Evolutionary conservation across 148 eudicot species (phyloP).

Genomic region (Persicaria tinctoria): DNA sequence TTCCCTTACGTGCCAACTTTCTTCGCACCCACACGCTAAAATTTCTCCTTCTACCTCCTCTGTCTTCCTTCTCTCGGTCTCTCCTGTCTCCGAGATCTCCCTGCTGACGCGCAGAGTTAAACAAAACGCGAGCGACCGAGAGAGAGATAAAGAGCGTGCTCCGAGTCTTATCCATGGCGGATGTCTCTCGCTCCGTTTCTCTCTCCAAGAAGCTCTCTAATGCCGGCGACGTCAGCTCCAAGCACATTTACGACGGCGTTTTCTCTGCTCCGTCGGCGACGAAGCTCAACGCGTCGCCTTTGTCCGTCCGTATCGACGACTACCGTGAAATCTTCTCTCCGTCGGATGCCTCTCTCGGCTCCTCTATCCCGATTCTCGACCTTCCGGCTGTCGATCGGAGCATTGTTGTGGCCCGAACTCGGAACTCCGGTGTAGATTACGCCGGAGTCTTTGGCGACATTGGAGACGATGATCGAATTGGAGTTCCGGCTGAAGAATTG

Average conservation of each 20-base stretch:
- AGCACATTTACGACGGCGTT: conserved; percentile 63
- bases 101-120: conserved; percentile 5
- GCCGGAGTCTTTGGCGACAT: conserved; percentile 40
- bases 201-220: conserved; percentile 33
- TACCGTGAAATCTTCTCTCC: conserved; percentile 42
- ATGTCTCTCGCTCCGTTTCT: conserved; percentile 26
- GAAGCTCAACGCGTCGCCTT: conserved; percentile 27
- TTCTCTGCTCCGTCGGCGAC: conserved; percentile 21
- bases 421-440: conserved; percentile 43
- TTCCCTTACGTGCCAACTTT: background rate
- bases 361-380: conserved; percentile 61
- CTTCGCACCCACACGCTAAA: conserved; percentile 1
- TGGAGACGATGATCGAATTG: conserved; percentile 26
- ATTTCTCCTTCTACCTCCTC: background rate
- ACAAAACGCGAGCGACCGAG: background rate
- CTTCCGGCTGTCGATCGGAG: conserved; percentile 32
- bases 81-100: background rate
- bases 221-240: conserved; percentile 21
- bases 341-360: conserved; percentile 15
- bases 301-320: conserved; percentile 26
- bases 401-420: conserved; percentile 10
- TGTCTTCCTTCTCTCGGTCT: background rate
- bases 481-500: conserved; percentile 32
- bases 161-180: conserved; percentile 23
- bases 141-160: background rate